Evolutionary conservation across 164 flowering plant genomes (phyloP), one percentile per base, ranked within the genome.

Genomic region (Aristolochia californica): DNA sequence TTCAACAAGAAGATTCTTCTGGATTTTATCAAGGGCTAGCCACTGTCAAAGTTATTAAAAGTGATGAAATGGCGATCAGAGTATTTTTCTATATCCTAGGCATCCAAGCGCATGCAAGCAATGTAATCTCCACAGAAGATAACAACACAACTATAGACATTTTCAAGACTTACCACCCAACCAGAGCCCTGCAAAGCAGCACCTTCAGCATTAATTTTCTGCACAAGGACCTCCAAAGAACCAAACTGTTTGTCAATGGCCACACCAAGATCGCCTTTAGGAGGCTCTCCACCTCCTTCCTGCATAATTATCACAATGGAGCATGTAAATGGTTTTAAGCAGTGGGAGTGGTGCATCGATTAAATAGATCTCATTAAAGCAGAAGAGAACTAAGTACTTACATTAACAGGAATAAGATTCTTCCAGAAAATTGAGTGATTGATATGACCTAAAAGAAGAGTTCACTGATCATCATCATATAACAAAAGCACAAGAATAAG

Each of bases 361-460:
- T 47, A 5, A 45, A 45, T 16, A 4, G 20, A 18, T 20, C 26
- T 50, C 22, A 13, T 23, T 22, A 50, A 13, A 34, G 40, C 40
- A 34, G 40, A 34, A 34, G 40, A 48, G 20, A 38, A 40, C 53
- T 22, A 54, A n/a, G n/a, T 22, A 69, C 91, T 78, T 70, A 85
- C 99, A 52, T 53, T 30, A 62, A 72, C 45, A 44, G 97, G 97
- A 47, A 83, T 60, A 21, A 93, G 95, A 73, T 85, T 89, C 65
- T 90, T 87, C 99, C 99, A 93, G 78, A 93, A 93, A 64, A 89
- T 75, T 0, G 99, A 87, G 75, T 93, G 99, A 75, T 93, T 93
- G 59, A 89, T 62, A 68, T 93, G 97, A 67, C 97, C 99, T 93
- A 80, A 59, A 68, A 26, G 25, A 66, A 30, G 8, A 62, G 55